Evolutionary conservation across 106 monocot species (phyloP), one percentile per base, ranked within the genome.

Genomic region (Vanilla planifolia): DNA sequence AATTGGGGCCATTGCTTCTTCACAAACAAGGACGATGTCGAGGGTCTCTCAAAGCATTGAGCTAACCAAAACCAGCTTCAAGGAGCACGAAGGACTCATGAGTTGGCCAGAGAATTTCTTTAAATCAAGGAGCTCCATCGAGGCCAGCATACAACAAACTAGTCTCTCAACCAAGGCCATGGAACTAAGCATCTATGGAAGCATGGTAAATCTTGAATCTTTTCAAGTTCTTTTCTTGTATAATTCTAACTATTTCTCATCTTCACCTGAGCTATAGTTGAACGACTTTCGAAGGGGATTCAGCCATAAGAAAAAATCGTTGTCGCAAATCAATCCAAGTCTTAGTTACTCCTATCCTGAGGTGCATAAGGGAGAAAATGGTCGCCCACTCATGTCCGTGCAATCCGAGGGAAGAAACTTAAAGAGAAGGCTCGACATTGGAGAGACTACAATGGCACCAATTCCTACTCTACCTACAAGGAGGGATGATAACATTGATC

Each of bases 91-190:
- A 42, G 81, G 84, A 60, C 30, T 98, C 28, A 72, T 98, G 46
- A 88, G 90, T 66, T 98, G 91, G 91, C 96, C 96, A 2, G 96
- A 98, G 43, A 80, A 71, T 79, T 59, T 85, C 50, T 65, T 70
- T 39, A 73, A 62, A 66, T 44, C 68, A n/a, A 73, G 57, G 33
- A 77, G 53, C 64, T 55, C 53, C 8, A 35, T 26, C 61, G 78
- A 61, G 65, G 19, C 60, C 27, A 63, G 69, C 17, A 39, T 53
- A 36, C 65, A 61, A 29, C 43, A 75, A 14, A 62, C 43, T 34
- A 79, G 62, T 39, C 75, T 98, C 47, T 91, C 96, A 21, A 48
- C 84, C 29, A 86, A 69, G 71, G 96, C 96, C 11, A 70, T 88
- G 79, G 78, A 91, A 59, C 65, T 98, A 48, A 90, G 87, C 76